Base-by-base conservation (phyloP, 2,329 filamentous ascomycete genomes). In the Colletotrichum chrysophilum region DNA sequence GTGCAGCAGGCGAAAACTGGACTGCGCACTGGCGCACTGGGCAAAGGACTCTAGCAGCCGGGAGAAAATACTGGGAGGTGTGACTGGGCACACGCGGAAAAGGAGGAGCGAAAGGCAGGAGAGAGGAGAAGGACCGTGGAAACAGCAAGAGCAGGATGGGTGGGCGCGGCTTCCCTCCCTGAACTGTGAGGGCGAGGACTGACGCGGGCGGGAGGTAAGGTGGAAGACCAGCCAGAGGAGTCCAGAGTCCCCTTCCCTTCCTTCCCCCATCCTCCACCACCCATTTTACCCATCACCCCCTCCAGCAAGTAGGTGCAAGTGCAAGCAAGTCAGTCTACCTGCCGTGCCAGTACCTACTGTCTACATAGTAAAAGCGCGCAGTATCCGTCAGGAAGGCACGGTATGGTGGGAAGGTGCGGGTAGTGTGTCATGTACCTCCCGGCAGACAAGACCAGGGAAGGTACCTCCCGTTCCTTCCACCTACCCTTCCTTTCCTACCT, bases 151-250 rank as follows among this genome's bases (percentile, higher is more conserved):
- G 66, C 69, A 30, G 48, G 60, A 66, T 60, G 66, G 60, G 74
- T 76, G 74, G 74, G 74, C 65, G 65, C 74, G 43, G 62, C 70
- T 76, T 68, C 70, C 73, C 73, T 75, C 70, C 74, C 73, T 75
- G 73, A 69, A 62, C 26, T 52, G 52, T 36, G 52, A 66, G 38
- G 66, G 43, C 43, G 43, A 52, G 43, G 43, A 52, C 43, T 52
- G 43, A 52, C 43, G 43, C 43, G 43, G 43, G 43, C n/a, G 43
- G 43, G n/a, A 21, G 43, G 38, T 48, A n/a, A 52, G 43, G 43
- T 52, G 10, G 43, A 7, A 52, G 43, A 52, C 43, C 43, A 52
- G 43, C 66, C 66, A 66, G 32, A 65, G 62, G 58, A 30, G 67
- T 32, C 58, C 62, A 38, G 68, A 26, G 64, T 67, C 30, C 70